A percentile compares a stretch with the other conserved stretches of the same genome.
phyloP scores from a whole-genome alignment of 1,284 basidiomycete genomes.

The Trichosporon ovoides region DNA sequence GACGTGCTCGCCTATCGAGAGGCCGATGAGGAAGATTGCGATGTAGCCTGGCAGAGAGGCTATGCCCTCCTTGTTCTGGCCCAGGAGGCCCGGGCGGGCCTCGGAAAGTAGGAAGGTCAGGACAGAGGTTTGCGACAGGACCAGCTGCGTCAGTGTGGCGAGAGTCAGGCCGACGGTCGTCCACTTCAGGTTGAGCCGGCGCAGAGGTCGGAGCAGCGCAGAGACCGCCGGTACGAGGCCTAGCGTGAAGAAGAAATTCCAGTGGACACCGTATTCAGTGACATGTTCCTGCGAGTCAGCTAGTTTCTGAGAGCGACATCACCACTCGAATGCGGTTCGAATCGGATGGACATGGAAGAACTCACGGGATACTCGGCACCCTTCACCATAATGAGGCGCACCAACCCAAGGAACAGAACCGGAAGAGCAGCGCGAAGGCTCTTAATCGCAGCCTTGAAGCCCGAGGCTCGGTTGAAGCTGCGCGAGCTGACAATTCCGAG shows the following conservation, averaged over 20 bases:
- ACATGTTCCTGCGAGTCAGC: constrained; percentile 72
- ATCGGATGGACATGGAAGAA: too few species aligned
- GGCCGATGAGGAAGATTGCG: constrained; percentile 78
- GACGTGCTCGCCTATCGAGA: constrained; percentile 73
- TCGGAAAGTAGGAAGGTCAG: constrained; percentile 62
- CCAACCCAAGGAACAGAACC: constrained; percentile 65
- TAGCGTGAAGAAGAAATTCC: constrained; percentile 98
- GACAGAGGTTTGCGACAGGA: constrained; percentile 56
- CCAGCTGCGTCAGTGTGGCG: constrained; percentile 63
- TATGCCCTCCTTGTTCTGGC: constrained; percentile 89
- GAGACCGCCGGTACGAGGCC: constrained; percentile 73
- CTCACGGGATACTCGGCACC: constrained; percentile 86
- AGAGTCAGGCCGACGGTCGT: constrained; percentile 63
- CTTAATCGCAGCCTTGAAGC: not conserved
- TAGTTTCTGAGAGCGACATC: not conserved
- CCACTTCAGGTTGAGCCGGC: constrained; percentile 55
- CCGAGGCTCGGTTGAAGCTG: constrained; percentile 12
- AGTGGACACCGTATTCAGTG: constrained; percentile 92
- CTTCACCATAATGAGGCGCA: constrained; percentile 82
- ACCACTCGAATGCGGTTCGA: too few species aligned
- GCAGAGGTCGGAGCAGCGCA: constrained; percentile 62
- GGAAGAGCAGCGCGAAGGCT: constrained; percentile 61
- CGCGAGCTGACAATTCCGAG: constrained; percentile 80
- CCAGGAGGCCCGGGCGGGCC: constrained; percentile 60
- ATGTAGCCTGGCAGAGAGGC: constrained; percentile 81